phyloP scores from a whole-genome alignment of 2,329 filamentous ascomycete genomes.

The Macrophomina tecta region DNA sequence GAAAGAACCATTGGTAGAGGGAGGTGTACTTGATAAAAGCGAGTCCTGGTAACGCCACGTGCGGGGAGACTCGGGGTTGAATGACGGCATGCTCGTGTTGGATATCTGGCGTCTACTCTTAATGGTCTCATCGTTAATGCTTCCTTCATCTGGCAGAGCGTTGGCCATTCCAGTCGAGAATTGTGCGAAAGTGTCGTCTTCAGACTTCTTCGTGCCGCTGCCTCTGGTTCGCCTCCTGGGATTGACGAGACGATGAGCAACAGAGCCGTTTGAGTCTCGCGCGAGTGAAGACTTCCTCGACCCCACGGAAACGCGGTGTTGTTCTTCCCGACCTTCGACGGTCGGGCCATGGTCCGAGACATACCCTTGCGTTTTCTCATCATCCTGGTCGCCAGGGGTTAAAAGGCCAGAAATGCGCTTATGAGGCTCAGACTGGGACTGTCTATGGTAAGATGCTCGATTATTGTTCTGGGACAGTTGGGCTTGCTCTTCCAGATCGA shows the following conservation, averaged over 20 bases:
- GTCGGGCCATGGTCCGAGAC: constrained; percentile 37
- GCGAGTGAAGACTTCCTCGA: constrained; percentile 22
- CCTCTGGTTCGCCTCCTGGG: constrained; percentile 13
- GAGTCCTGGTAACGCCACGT: constrained; percentile 18
- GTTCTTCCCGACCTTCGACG: constrained; percentile 21
- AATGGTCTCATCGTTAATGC: constrained; percentile 12
- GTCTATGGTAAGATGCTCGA: constrained; percentile 46
- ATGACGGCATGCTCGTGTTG: constrained; percentile 11
- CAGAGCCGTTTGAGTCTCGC: constrained; percentile 10
- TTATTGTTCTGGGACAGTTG: constrained; percentile 46
- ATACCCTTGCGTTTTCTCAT: constrained; percentile 39
- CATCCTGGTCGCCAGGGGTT: constrained; percentile 43
- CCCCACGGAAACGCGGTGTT: constrained; percentile 13
- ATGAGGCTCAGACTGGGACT: constrained; percentile 47
- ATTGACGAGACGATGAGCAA: constrained; percentile 20
- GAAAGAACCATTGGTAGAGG: constrained; percentile 25
- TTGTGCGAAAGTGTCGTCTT: neutral
- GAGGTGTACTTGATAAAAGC: constrained; percentile 11
- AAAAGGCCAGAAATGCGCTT: constrained; percentile 38
- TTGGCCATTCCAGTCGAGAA: constrained; percentile 2
- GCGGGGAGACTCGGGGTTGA: constrained; percentile 20
- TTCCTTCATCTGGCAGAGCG: constrained; percentile 3
- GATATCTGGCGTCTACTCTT: constrained; percentile 12
- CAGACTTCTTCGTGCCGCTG: constrained; percentile 10
- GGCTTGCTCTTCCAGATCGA: constrained; percentile 56